Percentiles rank a stretch among this genome's conserved stretches.
These are phyloP conservation scores for Stemphylium vesicarium DNA, from an alignment of 2,329 filamentous ascomycete genomes.

Conservation along the genomic window DNA sequence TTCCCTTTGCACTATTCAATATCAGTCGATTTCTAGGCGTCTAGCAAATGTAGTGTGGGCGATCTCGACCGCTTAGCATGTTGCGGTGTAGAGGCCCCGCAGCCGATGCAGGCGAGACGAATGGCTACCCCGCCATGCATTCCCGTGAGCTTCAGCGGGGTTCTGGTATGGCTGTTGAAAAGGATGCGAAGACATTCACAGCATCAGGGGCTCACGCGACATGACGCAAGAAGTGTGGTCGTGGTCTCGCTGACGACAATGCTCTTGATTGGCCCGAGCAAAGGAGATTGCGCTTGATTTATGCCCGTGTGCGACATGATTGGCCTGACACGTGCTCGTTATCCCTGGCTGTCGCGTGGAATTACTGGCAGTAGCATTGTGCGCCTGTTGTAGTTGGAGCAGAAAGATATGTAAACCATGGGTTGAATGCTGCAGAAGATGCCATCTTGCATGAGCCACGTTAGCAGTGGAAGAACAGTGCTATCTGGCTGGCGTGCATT, in stretches of 20 bases:
- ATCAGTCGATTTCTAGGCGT: not conserved
- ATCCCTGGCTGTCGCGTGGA: conserved; percentile 1
- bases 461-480: not conserved
- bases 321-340: conserved; percentile 2
- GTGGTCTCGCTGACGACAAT: not conserved
- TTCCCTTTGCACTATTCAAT: not conserved
- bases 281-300: conserved; percentile 10
- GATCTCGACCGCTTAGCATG: not conserved
- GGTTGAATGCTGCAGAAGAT: too few species aligned
- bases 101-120: not conserved
- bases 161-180: not conserved
- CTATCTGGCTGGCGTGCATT: not conserved
- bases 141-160: not conserved
- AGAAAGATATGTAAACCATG: too few species aligned
- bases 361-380: not conserved
- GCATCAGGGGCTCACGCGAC: not conserved
- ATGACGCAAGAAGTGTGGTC: not conserved
- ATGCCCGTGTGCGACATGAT: conserved; percentile 7
- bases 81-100: not conserved
- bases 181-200: not conserved
- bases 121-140: not conserved
- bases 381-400: not conserved
- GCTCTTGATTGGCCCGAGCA: conserved; percentile 5
- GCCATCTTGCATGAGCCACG: too few species aligned
- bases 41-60: not conserved